A percentile compares a stretch with the other conserved stretches of the same genome.
These are phyloP conservation scores for Gossypium ekmanianum DNA, from an alignment of 345 rosid species.

Conservation along the genomic window DNA sequence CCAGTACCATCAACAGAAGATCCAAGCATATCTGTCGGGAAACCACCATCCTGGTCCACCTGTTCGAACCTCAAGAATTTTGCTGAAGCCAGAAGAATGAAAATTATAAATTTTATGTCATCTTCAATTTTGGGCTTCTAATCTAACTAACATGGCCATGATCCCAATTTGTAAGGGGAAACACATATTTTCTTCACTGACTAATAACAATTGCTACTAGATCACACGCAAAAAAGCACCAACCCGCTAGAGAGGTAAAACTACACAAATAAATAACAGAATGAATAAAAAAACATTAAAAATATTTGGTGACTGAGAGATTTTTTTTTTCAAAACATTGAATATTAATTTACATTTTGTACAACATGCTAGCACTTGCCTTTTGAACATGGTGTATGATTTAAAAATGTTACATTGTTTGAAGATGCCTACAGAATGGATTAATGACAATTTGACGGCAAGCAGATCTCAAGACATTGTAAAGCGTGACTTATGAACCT, in stretches of 20 bases:
- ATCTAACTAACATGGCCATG: background rate
- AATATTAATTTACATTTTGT: background rate
- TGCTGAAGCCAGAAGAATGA: slow-evolving; percentile 46
- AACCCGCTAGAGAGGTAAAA: background rate
- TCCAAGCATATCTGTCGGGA: slow-evolving; percentile 59
- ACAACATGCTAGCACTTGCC: slow-evolving; percentile 4
- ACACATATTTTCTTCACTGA: background rate
- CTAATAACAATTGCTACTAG: background rate
- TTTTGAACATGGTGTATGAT: background rate
- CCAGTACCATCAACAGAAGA: slow-evolving; percentile 84
- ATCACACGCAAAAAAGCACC: background rate
- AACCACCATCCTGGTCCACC: slow-evolving; percentile 69
- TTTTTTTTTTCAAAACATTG: background rate
- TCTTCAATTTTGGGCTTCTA: background rate
- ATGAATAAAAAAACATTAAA: background rate
- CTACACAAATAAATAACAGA: background rate
- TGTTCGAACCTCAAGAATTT: slow-evolving; percentile 94
- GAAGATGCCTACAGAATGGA: background rate
- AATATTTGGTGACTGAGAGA: background rate
- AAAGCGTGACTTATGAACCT: slow-evolving; percentile 6
- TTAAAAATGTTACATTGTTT: background rate
- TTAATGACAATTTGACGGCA: background rate
- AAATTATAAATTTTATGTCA: slow-evolving; percentile 3
- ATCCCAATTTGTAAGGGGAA: background rate
- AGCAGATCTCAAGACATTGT: background rate